phyloP scores from a whole-genome alignment of 2,329 filamentous ascomycete species.

The Ambrosiella beaveri region DNA sequence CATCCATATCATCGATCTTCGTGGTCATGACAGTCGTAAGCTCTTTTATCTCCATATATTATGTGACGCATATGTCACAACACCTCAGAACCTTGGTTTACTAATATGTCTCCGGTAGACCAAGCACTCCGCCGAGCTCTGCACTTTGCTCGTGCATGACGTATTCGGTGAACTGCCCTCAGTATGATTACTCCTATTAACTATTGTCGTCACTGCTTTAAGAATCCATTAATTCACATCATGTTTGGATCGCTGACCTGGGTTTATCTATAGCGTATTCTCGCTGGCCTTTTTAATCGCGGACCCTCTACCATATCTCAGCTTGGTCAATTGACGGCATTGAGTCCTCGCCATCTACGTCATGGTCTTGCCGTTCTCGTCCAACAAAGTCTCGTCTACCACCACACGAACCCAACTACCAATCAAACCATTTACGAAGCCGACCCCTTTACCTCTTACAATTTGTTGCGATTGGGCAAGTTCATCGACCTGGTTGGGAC shows the following conservation, averaged over 20 bases:
- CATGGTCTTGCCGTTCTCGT: conserved; percentile 71
- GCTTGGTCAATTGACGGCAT: conserved; percentile 53
- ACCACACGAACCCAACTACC: conserved; percentile 40
- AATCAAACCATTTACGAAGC: conserved; percentile 64
- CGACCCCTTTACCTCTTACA: conserved; percentile 64
- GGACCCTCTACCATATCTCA: conserved; percentile 58
- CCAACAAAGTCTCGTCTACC: conserved; percentile 73
- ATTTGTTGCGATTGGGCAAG: conserved; percentile 63
- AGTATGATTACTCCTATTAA: conserved; percentile 36
- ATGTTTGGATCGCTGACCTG: no score
- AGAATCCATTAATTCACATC: background rate
- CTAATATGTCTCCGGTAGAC: conserved; percentile 26
- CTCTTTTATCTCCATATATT: background rate
- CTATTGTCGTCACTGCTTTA: conserved; percentile 13
- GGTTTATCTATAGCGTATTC: conserved; percentile 50
- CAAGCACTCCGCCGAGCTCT: conserved; percentile 71
- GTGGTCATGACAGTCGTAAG: background rate
- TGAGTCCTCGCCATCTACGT: conserved; percentile 58
- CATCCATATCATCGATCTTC: background rate
- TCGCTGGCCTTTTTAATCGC: conserved; percentile 57
- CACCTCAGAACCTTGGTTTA: conserved; percentile 16
- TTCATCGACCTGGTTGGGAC: conserved; percentile 59
- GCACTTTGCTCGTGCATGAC: conserved; percentile 74
- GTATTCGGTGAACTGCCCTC: conserved; percentile 81
- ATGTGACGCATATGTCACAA: conserved; percentile 14